Percentiles rank a stretch among this genome's conserved stretches.
Conservation (phyloP, 148 eudicot species). For the Rhododendron ovatum region DNA sequence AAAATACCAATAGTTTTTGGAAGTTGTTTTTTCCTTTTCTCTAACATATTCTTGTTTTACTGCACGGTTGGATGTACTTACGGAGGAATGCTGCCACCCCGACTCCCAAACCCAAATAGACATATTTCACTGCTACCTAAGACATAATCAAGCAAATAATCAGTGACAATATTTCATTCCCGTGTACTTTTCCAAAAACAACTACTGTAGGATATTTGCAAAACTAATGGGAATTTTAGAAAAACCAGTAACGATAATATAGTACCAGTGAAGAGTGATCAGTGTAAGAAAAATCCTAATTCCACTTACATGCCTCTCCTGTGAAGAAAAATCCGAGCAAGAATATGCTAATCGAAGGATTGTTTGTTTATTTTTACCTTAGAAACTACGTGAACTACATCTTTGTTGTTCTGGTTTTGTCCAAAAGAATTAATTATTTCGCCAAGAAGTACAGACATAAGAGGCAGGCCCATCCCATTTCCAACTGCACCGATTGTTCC, state of each 20-base stretch:
- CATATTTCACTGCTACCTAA: constrained; percentile 9
- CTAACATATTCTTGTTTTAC: not conserved
- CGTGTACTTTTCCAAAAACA: not conserved
- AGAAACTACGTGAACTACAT: not conserved
- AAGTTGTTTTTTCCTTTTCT: no score
- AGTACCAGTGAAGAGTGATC: not conserved
- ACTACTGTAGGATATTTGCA: not conserved
- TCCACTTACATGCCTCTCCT: not conserved
- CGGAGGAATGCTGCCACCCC: constrained; percentile 54
- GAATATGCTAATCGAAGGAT: not conserved
- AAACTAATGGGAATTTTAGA: not conserved
- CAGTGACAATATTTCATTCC: not conserved
- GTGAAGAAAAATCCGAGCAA: not conserved
- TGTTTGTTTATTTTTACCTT: not conserved
- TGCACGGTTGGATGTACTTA: constrained; percentile 18
- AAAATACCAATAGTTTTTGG: no score
- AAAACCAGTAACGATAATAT: not conserved
- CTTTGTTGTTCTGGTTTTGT: constrained; percentile 19
- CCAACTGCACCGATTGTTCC: constrained; percentile 40
- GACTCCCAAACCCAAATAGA: constrained; percentile 51
- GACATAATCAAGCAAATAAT: not conserved
- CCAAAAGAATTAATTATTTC: constrained; percentile 38
- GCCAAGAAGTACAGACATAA: constrained; percentile 37
- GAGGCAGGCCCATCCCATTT: constrained; percentile 36
- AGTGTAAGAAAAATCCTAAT: not conserved